phyloP scores from a whole-genome alignment of 345 rosid species.

The Brassica carinata region DNA sequence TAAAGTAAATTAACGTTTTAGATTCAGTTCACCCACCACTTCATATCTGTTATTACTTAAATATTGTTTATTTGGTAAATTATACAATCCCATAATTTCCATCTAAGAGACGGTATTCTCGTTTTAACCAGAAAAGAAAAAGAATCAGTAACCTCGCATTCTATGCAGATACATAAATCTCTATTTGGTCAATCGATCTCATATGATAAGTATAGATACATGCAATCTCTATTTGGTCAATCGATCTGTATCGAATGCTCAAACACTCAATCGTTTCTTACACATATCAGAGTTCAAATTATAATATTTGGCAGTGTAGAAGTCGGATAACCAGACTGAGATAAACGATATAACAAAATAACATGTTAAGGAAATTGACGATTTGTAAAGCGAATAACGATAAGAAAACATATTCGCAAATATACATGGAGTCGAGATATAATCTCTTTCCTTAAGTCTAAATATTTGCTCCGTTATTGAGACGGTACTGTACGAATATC shows the following conservation, averaged over 20 bases:
- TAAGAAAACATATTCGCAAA: too few relatives aligned
- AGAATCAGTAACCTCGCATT: not conserved
- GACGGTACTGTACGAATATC: too few relatives aligned
- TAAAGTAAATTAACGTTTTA: not conserved
- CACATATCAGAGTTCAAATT: not conserved
- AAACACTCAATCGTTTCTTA: not conserved
- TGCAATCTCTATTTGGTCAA: not conserved
- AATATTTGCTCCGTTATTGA: too few relatives aligned
- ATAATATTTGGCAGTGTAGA: not conserved
- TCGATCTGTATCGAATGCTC: not conserved
- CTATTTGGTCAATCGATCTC: not conserved
- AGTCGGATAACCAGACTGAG: too few relatives aligned
- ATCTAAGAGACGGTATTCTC: not conserved
- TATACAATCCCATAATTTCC: not conserved
- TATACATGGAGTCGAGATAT: too few relatives aligned
- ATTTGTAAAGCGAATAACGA: too few relatives aligned
- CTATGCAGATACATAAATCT: not conserved
- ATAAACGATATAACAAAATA: too few relatives aligned
- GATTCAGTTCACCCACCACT: not conserved
- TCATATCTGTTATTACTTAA: not conserved
- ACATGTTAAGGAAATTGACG: too few relatives aligned
- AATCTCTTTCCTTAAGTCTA: too few relatives aligned
- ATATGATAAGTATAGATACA: not conserved
- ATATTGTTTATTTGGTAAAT: not conserved
- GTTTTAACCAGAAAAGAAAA: not conserved